Conservation (phyloP, 306 rosid species). For the Quercus cerris region DNA sequence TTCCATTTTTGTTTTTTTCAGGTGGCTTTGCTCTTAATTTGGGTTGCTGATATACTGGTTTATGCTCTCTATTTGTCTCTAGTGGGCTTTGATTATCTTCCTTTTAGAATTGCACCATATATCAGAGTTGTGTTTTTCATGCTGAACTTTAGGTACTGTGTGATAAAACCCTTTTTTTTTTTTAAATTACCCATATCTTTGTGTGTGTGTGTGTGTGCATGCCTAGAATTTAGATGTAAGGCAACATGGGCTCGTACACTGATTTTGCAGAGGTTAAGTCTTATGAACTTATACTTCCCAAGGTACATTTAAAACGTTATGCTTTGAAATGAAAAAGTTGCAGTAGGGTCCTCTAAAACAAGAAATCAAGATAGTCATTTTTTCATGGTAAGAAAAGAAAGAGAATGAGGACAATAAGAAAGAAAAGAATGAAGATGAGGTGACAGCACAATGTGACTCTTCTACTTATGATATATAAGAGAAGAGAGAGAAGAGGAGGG, state of each 20-base stretch:
- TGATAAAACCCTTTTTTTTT: constrained; percentile 1
- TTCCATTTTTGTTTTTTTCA: constrained; percentile 37
- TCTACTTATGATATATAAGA: background rate
- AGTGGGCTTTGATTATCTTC: constrained; percentile 64
- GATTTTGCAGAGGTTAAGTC: background rate
- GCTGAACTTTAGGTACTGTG: constrained; percentile 74
- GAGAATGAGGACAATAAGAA: background rate
- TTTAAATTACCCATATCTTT: background rate
- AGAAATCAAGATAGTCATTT: background rate
- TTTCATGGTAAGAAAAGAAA: background rate
- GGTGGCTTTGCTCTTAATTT: constrained; percentile 56
- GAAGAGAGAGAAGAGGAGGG: background rate
- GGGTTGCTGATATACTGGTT: constrained; percentile 70
- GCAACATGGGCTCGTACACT: background rate
- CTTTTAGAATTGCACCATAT: constrained; percentile 93
- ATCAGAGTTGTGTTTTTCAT: constrained; percentile 79
- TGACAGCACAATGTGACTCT: background rate
- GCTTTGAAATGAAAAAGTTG: background rate
- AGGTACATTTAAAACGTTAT: background rate
- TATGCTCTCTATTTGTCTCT: constrained; percentile 72
- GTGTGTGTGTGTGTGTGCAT: background rate
- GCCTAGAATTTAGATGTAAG: background rate
- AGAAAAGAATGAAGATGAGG: background rate
- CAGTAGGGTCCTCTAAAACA: background rate
- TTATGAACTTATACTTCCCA: background rate